Percentiles rank a stretch among this genome's conserved stretches.
These are phyloP conservation scores for Eutrema yunnanense DNA, from an alignment of 345 rosid genomes.

Conservation along the genomic window DNA sequence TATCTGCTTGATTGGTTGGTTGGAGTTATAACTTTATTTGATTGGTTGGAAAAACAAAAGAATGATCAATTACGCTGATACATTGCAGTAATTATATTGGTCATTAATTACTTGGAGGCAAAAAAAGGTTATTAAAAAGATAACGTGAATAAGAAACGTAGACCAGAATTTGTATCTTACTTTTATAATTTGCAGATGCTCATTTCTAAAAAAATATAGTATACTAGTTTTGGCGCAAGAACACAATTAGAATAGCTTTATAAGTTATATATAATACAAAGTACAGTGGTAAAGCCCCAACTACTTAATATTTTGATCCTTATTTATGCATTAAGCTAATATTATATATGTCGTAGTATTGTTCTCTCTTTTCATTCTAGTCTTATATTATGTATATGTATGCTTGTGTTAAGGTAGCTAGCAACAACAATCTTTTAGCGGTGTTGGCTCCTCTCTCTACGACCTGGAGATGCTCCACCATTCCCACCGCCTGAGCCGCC, in stretches of 20 bases:
- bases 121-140: too few relatives aligned
- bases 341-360: neutral
- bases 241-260: neutral
- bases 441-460: slow-evolving; percentile 26
- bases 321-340: slow-evolving; percentile 17
- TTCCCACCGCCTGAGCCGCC: slow-evolving; percentile 34
- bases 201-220: neutral
- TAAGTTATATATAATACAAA: slow-evolving; percentile 3
- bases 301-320: slow-evolving; percentile 4
- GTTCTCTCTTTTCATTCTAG: neutral
- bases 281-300: neutral
- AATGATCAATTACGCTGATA: too few relatives aligned
- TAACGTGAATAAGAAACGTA: too few relatives aligned
- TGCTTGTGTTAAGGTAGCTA: slow-evolving; percentile 14
- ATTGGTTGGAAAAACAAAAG: too few relatives aligned
- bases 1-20: too few relatives aligned
- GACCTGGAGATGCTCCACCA: slow-evolving; percentile 26
- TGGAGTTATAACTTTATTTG: too few relatives aligned
- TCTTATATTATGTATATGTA: slow-evolving; percentile 4
- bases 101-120: too few relatives aligned
- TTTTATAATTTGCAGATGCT: neutral
- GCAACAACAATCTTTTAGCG: neutral
- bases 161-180: too few relatives aligned
- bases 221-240: neutral
- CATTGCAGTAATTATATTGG: too few relatives aligned